Percentiles rank a stretch among this genome's conserved stretches.
Evolutionary conservation across 139 green algal genomes (phyloP).

Genomic region (Volvox africanus): DNA sequence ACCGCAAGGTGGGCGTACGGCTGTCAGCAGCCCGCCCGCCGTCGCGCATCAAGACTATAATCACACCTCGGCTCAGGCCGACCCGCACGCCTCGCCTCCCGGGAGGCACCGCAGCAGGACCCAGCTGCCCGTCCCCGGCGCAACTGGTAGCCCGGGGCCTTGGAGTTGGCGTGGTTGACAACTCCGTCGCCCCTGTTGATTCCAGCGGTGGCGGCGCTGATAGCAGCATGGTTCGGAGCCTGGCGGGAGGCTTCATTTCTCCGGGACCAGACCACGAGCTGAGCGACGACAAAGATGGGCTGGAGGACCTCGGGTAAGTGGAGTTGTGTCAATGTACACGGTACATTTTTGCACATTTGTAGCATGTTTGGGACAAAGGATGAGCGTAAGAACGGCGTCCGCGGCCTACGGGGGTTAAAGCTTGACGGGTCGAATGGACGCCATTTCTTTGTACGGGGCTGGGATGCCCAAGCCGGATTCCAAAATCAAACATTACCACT

Average conservation of each 20-base stretch:
- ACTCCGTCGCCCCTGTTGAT: too few species aligned
- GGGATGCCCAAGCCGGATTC: too few species aligned
- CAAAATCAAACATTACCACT: too few species aligned
- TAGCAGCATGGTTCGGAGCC: neutral
- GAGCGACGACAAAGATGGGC: neutral
- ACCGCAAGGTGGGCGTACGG: constrained; percentile 3
- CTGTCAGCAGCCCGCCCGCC: neutral
- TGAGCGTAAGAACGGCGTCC: too few species aligned
- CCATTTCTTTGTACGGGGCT: too few species aligned
- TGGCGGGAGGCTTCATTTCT: neutral
- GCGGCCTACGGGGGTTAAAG: too few species aligned
- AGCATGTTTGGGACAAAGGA: too few species aligned
- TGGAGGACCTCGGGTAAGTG: too few species aligned
- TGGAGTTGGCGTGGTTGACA: too few species aligned
- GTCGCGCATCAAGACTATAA: neutral
- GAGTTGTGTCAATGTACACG: too few species aligned
- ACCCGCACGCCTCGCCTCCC: constrained; percentile 22
- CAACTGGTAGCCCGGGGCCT: neutral
- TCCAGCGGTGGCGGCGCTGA: neutral
- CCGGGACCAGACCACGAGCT: neutral
- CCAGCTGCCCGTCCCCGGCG: neutral
- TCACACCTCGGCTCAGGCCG: constrained; percentile 19
- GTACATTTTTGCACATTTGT: too few species aligned
- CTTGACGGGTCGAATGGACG: too few species aligned
- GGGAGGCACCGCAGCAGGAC: neutral